Conservation (phyloP, 2,329 filamentous ascomycete genomes). For the Dactylonectria estremocensis region DNA sequence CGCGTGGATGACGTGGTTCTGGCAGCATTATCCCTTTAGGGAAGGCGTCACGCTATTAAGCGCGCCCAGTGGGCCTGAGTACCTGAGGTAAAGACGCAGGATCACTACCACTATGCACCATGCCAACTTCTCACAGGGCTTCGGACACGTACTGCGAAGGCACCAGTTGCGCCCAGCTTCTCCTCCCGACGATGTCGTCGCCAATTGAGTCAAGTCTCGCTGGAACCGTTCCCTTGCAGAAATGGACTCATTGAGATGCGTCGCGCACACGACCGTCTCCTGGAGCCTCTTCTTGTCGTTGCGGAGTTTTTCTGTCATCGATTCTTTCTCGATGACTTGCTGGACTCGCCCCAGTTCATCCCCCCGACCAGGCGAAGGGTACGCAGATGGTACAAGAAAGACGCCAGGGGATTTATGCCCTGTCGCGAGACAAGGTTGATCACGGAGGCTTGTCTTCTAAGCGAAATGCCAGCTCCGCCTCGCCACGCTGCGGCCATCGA, state of each 20-base stretch:
- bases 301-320: neutral
- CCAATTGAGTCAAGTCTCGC: neutral
- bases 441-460: neutral
- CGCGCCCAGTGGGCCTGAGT: too few species aligned
- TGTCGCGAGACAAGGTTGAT: neutral
- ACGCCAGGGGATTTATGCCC: neutral
- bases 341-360: neutral
- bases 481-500: neutral
- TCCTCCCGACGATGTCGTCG: neutral
- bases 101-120: neutral
- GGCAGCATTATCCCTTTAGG: too few species aligned
- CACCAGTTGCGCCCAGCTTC: neutral
- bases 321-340: neutral
- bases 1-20: too few species aligned
- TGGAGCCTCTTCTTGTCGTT: too few species aligned
- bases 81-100: too few species aligned
- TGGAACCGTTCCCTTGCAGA: too few species aligned
- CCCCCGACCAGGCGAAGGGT: neutral
- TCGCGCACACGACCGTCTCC: too few species aligned
- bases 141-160: neutral
- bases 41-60: too few species aligned
- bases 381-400: neutral
- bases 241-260: too few species aligned
- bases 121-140: neutral
- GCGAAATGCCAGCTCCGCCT: neutral